phyloP scores from a whole-genome alignment of 495 filamentous ascomycete species.

The Aspergillus panamensis region DNA sequence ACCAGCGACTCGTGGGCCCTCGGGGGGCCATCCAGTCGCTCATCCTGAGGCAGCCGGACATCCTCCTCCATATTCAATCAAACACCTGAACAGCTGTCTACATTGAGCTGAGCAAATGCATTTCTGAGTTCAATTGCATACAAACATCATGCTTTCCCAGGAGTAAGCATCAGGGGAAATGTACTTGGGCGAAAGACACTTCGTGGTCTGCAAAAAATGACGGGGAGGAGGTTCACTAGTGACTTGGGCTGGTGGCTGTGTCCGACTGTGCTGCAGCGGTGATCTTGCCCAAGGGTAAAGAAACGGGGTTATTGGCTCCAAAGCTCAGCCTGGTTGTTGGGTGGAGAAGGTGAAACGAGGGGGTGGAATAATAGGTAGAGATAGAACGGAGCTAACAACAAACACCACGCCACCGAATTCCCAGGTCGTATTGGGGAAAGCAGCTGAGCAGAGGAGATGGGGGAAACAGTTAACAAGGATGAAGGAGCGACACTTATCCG shows the following conservation, averaged over 20 bases:
- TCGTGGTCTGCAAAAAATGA: neutral
- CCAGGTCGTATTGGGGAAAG: neutral
- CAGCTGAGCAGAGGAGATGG: neutral
- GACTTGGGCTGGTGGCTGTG: slow-evolving; percentile 24
- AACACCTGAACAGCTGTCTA: slow-evolving; percentile 14
- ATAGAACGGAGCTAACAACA: neutral
- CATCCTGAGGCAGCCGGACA: slow-evolving; percentile 18
- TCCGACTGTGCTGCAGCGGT: slow-evolving; percentile 14
- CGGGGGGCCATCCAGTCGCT: slow-evolving; percentile 16
- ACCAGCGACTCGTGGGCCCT: slow-evolving; percentile 15
- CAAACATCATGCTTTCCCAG: slow-evolving; percentile 11
- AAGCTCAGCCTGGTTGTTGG: slow-evolving; percentile 4
- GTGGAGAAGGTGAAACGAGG: neutral
- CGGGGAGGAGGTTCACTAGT: slow-evolving; percentile 1
- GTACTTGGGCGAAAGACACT: neutral
- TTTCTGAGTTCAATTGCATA: slow-evolving; percentile 18
- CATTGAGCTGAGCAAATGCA: slow-evolving; percentile 20
- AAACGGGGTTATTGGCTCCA: slow-evolving; percentile 10
- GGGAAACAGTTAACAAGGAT: neutral
- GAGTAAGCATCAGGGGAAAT: slow-evolving; percentile 5
- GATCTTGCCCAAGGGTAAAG: slow-evolving; percentile 13
- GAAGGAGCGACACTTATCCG: neutral
- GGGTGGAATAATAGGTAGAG: slow-evolving; percentile 3
- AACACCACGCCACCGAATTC: neutral
- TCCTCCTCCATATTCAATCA: slow-evolving; percentile 30